Base-by-base conservation (phyloP, 805 yeast species). In the Myxozyma sirexii region DNA sequence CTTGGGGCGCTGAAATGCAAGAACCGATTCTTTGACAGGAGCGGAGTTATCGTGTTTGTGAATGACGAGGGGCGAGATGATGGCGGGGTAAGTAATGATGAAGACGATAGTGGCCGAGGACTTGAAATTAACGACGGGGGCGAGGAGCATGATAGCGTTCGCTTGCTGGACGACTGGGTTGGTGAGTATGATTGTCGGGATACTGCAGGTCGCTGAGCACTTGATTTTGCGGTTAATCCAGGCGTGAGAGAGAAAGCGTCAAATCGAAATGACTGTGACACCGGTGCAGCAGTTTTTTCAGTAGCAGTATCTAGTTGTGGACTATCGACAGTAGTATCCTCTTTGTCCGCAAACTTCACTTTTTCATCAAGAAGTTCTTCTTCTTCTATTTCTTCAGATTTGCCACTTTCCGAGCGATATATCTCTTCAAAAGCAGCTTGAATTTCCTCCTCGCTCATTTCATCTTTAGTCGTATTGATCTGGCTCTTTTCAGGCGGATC, bases 1-100 rank as follows among this genome's bases (percentile, higher is more conserved):
- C 33, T 7, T 4, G 47, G 55, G 2, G 55, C 55, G 29, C 55
- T 37, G 27, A 51, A 51, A 2, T 54, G 51, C 24, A 45, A 23
- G 23, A 54, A 54, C 21, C 57, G 31, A 37, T 45, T 54, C 10
- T 17, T 45, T 10, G 54, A 50, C 26, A 39, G 38, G 15, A 41
- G 46, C 1, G 46, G 45, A 2, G 54, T 50, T 4, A 41, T 29
- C 13, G 44, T 39, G n/a, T 35, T 2, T 17, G 35, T 10, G 15
- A 44, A 15, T 4, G 56, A 29, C 13, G 56, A 21, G 12, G 56
- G 4, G 7, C 41, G 8, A 7, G 53, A 23, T 44, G 53, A 33
- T 8, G 24, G 43, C 4, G 37, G 26, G 8, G 52, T 17, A 17
- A 15, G 7, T n/a, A 10, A 23, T 10, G 55, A 39, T 2, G 37